phyloP scores from a whole-genome alignment of 1,284 basidiomycete species.

The Takashimella tepidaria region DNA sequence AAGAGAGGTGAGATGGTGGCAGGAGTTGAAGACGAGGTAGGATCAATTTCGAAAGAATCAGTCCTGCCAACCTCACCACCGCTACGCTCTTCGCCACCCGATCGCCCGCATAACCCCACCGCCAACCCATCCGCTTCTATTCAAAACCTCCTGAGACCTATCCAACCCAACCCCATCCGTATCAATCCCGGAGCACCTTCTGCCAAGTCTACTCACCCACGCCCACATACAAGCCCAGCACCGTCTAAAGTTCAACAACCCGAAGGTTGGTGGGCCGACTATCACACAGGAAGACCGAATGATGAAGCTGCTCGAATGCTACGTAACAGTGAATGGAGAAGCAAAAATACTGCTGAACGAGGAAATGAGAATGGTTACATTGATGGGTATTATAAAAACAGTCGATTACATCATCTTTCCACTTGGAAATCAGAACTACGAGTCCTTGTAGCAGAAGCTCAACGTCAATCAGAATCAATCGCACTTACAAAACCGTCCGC shows the following conservation, averaged over 20 bases:
- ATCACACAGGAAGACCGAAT: conserved; percentile 55
- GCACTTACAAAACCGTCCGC: conserved; percentile 21
- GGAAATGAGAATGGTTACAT: conserved; percentile 75
- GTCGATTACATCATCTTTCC: conserved; percentile 82
- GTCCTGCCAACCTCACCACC: background rate
- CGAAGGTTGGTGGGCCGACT: conserved; percentile 45
- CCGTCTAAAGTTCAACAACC: conserved; percentile 46
- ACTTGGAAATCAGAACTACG: conserved; percentile 90
- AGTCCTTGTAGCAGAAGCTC: conserved; percentile 71
- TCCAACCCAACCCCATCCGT: conserved; percentile 12
- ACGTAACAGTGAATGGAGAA: conserved; percentile 75
- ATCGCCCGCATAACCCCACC: no score
- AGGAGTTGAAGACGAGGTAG: conserved; percentile 9
- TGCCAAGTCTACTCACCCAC: conserved; percentile 7
- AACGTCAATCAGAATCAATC: conserved; percentile 58
- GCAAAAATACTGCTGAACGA: conserved; percentile 67
- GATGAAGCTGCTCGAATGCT: conserved; percentile 66
- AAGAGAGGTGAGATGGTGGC: no score
- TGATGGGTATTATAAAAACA: conserved; percentile 84
- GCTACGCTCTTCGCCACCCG: background rate
- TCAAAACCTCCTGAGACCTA: conserved; percentile 3
- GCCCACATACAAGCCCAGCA: conserved; percentile 36
- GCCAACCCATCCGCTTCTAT: background rate
- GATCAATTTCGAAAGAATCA: background rate
- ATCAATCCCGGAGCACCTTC: conserved; percentile 17